A percentile compares a stretch with the other conserved stretches of the same genome.
Conservation (phyloP, 2,329 filamentous ascomycete species). For the Sporothrix mexicana region DNA sequence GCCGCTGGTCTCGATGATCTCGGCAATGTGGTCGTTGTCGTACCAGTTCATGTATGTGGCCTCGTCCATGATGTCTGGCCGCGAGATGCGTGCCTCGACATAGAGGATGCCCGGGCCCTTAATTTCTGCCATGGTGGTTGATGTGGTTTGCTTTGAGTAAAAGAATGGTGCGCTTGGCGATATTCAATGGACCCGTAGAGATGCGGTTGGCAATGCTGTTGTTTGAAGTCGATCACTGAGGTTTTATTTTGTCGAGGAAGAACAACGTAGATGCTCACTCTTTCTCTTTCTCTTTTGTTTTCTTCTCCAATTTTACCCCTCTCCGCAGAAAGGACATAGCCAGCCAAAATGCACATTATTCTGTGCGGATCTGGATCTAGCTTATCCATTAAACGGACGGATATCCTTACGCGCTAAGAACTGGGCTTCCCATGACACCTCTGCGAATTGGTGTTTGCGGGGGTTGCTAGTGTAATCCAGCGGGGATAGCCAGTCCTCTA, state of each 20-base stretch:
- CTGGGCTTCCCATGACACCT: neutral
- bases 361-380: neutral
- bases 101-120: conserved; percentile 42
- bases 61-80: conserved; percentile 43
- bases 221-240: neutral
- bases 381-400: conserved; percentile 23
- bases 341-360: neutral
- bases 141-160: neutral
- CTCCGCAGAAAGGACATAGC: no score
- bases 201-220: neutral
- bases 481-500: neutral
- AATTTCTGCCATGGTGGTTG: conserved; percentile 21
- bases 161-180: neutral
- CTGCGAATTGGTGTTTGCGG: neutral
- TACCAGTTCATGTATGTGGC: conserved; percentile 47
- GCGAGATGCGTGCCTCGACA: conserved; percentile 42
- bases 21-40: conserved; percentile 49
- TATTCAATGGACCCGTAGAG: neutral
- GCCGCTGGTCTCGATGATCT: conserved; percentile 45
- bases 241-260: neutral
- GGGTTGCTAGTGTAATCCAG: neutral
- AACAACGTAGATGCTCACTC: no score
- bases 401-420: conserved; percentile 24
- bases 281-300: neutral
- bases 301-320: conserved; percentile 6